Evolutionary conservation across 2,329 filamentous ascomycete genomes (phyloP).

Genomic region (Aspergillus sp.): DNA sequence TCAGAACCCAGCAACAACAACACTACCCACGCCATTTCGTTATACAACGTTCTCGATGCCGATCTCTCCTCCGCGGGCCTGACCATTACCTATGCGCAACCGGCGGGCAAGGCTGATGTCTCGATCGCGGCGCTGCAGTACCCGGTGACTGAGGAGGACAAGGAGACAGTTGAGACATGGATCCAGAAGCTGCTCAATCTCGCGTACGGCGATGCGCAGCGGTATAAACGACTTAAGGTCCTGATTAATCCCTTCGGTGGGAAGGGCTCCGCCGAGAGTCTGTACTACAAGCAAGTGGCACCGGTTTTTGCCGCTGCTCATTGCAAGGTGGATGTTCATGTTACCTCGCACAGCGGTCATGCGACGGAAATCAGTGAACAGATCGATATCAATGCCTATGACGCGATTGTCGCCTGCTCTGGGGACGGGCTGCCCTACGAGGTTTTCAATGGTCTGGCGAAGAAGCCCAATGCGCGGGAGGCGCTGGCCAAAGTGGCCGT

Average conservation of each 20-base stretch:
- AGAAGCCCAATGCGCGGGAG: slow-evolving; percentile 62
- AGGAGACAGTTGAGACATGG: slow-evolving; percentile 51
- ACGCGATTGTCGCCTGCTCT: slow-evolving; percentile 80
- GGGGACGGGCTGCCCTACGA: slow-evolving; percentile 89
- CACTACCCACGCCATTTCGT: slow-evolving; percentile 54
- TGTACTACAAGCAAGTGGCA: slow-evolving; percentile 66
- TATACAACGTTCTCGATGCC: slow-evolving; percentile 80
- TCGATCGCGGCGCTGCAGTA: slow-evolving; percentile 56
- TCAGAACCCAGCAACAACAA: slow-evolving; percentile 36
- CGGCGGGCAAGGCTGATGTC: slow-evolving; percentile 51
- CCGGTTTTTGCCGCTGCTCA: slow-evolving; percentile 76
- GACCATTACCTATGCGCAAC: slow-evolving; percentile 63
- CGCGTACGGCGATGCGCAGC: slow-evolving; percentile 62
- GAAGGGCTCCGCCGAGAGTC: slow-evolving; percentile 63
- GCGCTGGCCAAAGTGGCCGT: slow-evolving; percentile 73
- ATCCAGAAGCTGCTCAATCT: slow-evolving; percentile 55
- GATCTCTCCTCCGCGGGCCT: slow-evolving; percentile 54
- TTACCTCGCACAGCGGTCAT: slow-evolving; percentile 65
- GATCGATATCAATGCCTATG: slow-evolving; percentile 70
- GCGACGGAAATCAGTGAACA: slow-evolving; percentile 67
- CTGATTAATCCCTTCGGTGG: slow-evolving; percentile 88
- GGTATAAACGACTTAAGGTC: slow-evolving; percentile 71
- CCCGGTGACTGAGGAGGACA: slow-evolving; percentile 46
- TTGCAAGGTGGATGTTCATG: slow-evolving; percentile 65
- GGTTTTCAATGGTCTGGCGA: slow-evolving; percentile 85